A percentile compares a stretch with the other conserved stretches of the same genome.
These are phyloP conservation scores for Podaxis sp. DNA, from an alignment of 768 basidiomycete genomes.

Conservation along the genomic window DNA sequence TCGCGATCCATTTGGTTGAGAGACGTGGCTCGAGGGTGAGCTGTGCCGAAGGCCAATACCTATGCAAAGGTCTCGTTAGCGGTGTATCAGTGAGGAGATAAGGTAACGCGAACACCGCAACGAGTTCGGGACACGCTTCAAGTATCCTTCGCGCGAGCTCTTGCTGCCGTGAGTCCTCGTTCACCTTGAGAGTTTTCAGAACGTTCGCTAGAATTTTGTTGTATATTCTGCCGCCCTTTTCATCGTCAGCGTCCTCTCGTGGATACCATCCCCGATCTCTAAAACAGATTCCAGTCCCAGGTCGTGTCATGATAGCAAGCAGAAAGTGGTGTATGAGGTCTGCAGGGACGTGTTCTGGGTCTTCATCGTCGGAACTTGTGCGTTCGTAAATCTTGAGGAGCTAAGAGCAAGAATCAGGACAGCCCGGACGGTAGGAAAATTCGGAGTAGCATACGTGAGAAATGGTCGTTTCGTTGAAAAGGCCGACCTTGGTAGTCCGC, in stretches of 20 bases:
- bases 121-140: slow-evolving; percentile 82
- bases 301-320: slow-evolving; percentile 77
- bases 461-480: slow-evolving; percentile 70
- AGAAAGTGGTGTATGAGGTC: slow-evolving; percentile 88
- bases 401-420: slow-evolving; percentile 31
- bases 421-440: neutral
- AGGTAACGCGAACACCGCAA: slow-evolving; percentile 55
- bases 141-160: slow-evolving; percentile 82
- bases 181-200: slow-evolving; percentile 75
- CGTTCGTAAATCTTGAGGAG: slow-evolving; percentile 78
- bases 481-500: slow-evolving; percentile 64
- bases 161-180: slow-evolving; percentile 84
- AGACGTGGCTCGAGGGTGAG: slow-evolving; percentile 84
- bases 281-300: slow-evolving; percentile 86
- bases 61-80: slow-evolving; percentile 28
- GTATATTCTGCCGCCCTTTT: slow-evolving; percentile 52
- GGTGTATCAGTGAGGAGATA: neutral
- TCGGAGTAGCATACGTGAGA: slow-evolving; percentile 47
- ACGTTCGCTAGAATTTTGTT: slow-evolving; percentile 84
- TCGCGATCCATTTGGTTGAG: slow-evolving; percentile 89
- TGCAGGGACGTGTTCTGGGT: slow-evolving; percentile 60
- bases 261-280: slow-evolving; percentile 90
- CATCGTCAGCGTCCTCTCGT: slow-evolving; percentile 53
- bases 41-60: slow-evolving; percentile 70
- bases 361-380: slow-evolving; percentile 42